Evolutionary conservation across 768 basidiomycete species (phyloP).

Genomic region (Inosperma sp.): DNA sequence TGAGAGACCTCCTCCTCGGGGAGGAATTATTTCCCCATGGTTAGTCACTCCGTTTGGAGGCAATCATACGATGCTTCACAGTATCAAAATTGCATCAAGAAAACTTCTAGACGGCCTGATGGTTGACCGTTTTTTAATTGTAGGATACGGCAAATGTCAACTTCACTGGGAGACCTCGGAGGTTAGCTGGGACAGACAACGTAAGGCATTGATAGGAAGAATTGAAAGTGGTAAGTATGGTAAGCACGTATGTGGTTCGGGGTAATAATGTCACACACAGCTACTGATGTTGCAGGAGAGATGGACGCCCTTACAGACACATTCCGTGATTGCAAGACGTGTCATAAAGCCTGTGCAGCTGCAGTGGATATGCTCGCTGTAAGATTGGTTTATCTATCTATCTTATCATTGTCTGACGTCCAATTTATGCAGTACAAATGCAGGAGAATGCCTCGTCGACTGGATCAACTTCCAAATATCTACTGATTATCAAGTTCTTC

Average conservation of each 20-base stretch:
- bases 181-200: slow-evolving; percentile 49
- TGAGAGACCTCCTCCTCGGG: slow-evolving; percentile 47
- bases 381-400: slow-evolving; percentile 18
- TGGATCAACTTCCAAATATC: slow-evolving; percentile 42
- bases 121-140: background rate
- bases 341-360: slow-evolving; percentile 56
- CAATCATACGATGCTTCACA: background rate
- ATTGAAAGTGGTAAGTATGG: slow-evolving; percentile 64
- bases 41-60: slow-evolving; percentile 16
- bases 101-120: background rate
- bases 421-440: slow-evolving; percentile 55
- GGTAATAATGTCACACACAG: too few species aligned
- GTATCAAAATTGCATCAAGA: background rate
- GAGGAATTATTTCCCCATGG: slow-evolving; percentile 73
- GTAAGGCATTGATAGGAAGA: slow-evolving; percentile 39
- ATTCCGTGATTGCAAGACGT: slow-evolving; percentile 47
- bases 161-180: slow-evolving; percentile 43
- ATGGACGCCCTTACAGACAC: slow-evolving; percentile 51
- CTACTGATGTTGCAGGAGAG: slow-evolving; percentile 62
- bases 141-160: slow-evolving; percentile 59
- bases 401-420: slow-evolving; percentile 2
- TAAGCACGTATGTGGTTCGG: too few species aligned
- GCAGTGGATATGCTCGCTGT: slow-evolving; percentile 70
- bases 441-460: slow-evolving; percentile 45
- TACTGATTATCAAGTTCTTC: slow-evolving; percentile 14